Base-by-base conservation (phyloP, 176 grass and related monocot genomes). In the Avena eriantha region DNA sequence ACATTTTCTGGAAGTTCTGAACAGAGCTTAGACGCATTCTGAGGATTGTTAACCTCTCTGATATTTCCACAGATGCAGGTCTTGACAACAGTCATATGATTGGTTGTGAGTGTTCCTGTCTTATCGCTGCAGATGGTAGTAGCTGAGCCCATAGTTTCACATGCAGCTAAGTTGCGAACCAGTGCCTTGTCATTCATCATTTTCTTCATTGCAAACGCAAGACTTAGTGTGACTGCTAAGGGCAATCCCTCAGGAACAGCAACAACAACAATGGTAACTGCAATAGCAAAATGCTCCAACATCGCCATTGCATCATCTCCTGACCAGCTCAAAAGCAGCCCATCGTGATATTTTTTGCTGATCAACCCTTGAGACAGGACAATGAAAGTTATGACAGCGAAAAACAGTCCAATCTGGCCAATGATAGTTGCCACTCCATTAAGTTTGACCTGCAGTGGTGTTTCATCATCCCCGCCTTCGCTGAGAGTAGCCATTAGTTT, bases 161-260 rank as follows among this genome's bases (percentile, higher is more conserved):
- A 99, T 82, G 97, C 97, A 57, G 97, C 92, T 84, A 96, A 88
- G 87, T 99, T 71, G 29, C 92, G 97, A 36, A 99, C 94, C 26
- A 99, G 68, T 53, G 97, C 94, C 77, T 94, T 99, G 85, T 99
- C 97, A 93, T 99, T 94, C 97, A 99, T 99, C 97, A 99, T 99
- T 87, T 99, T 99, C 86, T 99, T 99, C 97, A 99, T 96, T 78
- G 97, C 94, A 85, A 99, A 99, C 63, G 94, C 97, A 56, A 99
- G 97, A 53, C 94, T 96, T 83, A 99, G 80, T 0, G 97, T 99
- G 78, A 99, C 97, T 69, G 97, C 97, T 80, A 99, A 92, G 46
- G 97, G 97, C 78, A 99, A 85, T 3, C 97, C 97, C 88, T 99
- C 97, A 73, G 97, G 97, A 82, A 99, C 97, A 81, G 97, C 97